A percentile compares a stretch with the other conserved stretches of the same genome.
phyloP scores from a whole-genome alignment of 2,329 filamentous ascomycete genomes.

The Aspergillus tubingensis region DNA sequence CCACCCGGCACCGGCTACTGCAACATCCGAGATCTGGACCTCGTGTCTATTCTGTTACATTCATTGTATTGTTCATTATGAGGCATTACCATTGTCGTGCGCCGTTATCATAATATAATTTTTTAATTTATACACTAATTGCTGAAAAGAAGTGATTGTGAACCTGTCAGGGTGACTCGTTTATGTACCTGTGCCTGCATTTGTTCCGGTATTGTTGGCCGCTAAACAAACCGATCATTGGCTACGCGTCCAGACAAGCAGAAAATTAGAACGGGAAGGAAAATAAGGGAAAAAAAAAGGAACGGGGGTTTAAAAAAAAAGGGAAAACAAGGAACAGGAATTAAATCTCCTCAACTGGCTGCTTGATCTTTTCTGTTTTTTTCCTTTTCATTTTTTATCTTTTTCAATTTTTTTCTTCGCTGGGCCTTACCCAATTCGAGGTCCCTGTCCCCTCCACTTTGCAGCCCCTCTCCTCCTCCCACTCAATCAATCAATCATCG shows the following conservation, averaged over 20 bases:
- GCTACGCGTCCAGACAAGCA: constrained; percentile 1
- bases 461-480: constrained; percentile 1
- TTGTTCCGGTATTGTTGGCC: constrained; percentile 3
- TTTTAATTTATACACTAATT: no score
- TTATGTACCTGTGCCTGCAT: background rate
- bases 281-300: background rate
- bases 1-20: constrained; percentile 22
- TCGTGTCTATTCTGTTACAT: constrained; percentile 7
- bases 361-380: background rate
- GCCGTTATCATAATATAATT: background rate
- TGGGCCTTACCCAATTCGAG: background rate
- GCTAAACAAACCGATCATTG: background rate
- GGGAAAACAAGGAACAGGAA: background rate
- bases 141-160: no score
- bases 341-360: background rate
- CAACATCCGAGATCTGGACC: constrained; percentile 24
- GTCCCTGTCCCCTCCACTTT: constrained; percentile 1
- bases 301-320: background rate
- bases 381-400: background rate
- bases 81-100: background rate
- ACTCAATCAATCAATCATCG: constrained; percentile 3
- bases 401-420: background rate
- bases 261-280: background rate
- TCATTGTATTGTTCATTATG: background rate
- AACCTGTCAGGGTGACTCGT: background rate